These are phyloP conservation scores for Cyclostephanos invisitatus DNA, from an alignment of 108 stramenopile species.

Conservation along the genomic window DNA sequence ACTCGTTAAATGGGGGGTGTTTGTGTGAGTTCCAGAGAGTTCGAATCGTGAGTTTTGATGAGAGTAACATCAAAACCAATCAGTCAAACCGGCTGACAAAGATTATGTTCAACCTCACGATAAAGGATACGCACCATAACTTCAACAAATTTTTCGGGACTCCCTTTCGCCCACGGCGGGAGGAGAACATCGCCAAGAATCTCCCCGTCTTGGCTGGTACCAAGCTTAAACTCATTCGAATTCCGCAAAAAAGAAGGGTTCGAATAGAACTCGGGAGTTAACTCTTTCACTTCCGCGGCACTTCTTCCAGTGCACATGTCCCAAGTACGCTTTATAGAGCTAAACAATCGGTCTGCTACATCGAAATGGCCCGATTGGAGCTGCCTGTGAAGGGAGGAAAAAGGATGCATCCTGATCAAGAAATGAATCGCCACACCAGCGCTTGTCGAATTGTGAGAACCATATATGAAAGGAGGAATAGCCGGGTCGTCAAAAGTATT, in stretches of 20 bases:
- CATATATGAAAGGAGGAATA: constrained; percentile 98
- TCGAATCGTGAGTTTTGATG: not conserved
- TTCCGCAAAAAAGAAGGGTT: constrained; percentile 92
- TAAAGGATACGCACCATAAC: constrained; percentile 44
- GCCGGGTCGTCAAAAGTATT: constrained; percentile 90
- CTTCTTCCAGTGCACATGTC: constrained; percentile 89
- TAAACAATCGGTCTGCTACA: constrained; percentile 96
- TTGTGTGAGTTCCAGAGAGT: not conserved
- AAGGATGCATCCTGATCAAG: constrained; percentile 95
- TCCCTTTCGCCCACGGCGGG: constrained; percentile 97
- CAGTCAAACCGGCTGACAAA: not conserved
- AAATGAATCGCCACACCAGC: constrained; percentile 97
- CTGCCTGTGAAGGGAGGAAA: constrained; percentile 86
- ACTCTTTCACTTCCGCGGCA: constrained; percentile 94
- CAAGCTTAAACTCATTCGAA: constrained; percentile 88
- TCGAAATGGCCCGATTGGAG: constrained; percentile 97
- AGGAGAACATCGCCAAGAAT: constrained; percentile 91
- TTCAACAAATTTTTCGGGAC: constrained; percentile 89
- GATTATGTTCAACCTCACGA: no score
- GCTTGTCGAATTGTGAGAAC: constrained; percentile 95
- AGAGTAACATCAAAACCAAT: not conserved
- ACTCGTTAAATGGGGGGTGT: not conserved
- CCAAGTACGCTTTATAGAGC: constrained; percentile 91
- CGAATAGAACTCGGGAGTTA: constrained; percentile 96
- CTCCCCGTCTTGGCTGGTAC: constrained; percentile 93